Percentiles rank a stretch among this genome's conserved stretches.
phyloP scores from a whole-genome alignment of 163 green algal genomes.

The Coccomyxa subellipsoidea region DNA sequence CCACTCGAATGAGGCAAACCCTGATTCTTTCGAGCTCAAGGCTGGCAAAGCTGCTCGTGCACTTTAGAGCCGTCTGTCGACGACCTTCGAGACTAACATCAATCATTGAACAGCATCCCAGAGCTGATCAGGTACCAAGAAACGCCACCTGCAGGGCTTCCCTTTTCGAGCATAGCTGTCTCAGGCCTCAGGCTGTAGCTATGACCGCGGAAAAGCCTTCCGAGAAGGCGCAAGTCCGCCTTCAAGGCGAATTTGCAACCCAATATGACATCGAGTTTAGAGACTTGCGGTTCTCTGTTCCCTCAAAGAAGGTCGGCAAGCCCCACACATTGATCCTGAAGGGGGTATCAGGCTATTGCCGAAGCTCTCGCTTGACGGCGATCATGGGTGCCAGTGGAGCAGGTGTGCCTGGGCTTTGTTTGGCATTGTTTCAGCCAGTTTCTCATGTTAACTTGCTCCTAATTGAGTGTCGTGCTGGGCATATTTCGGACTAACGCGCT shows the following conservation, averaged over 20 bases:
- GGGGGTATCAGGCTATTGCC: constrained; percentile 32
- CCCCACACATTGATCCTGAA: constrained; percentile 40
- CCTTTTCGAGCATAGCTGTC: neutral
- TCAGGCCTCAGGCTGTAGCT: neutral
- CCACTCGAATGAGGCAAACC: too few relatives aligned
- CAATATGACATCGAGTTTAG: constrained; percentile 22
- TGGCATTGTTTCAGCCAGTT: too few relatives aligned
- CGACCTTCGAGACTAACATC: too few relatives aligned
- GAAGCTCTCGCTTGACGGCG: constrained; percentile 30
- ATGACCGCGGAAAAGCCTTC: neutral
- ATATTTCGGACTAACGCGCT: too few relatives aligned
- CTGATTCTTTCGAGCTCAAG: too few relatives aligned
- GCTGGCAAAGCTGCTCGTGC: too few relatives aligned
- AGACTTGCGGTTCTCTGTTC: constrained; percentile 80
- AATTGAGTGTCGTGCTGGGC: too few relatives aligned
- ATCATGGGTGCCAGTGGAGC: constrained; percentile 55
- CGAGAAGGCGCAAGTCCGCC: neutral
- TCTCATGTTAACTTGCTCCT: too few relatives aligned
- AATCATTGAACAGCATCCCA: neutral
- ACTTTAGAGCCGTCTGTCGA: too few relatives aligned
- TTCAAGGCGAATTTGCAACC: neutral
- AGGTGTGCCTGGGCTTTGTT: too few relatives aligned
- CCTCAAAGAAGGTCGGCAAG: neutral
- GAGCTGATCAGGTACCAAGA: neutral
- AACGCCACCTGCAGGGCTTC: too few relatives aligned